Base-by-base conservation (phyloP, 108 stramenopile genomes). In the Cyclotella cryptica region DNA sequence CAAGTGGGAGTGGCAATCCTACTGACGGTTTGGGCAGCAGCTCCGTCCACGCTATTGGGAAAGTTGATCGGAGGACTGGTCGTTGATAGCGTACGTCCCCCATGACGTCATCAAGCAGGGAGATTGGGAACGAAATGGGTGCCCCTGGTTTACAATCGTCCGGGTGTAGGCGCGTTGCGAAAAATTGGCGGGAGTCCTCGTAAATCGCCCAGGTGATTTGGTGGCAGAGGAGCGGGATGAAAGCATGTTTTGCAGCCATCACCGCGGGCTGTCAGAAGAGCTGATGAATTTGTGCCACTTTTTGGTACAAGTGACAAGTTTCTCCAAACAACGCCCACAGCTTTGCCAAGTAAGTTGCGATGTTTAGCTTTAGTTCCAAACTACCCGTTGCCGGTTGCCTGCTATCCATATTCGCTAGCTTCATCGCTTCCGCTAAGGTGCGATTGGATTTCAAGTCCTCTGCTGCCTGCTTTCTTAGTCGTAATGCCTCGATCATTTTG, bases 371-470 rank as follows among this genome's bases (percentile, higher is more conserved):
- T n/a, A n/a, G 3, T 19, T 3, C 19, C 42, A 5, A 3, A 7
- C 5, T 43, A n/a, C n/a, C 41, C 19, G 43, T 27, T 18, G 72
- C 39, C 14, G 72, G 72, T 14, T 61, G 18, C 28, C 72, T n/a
- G 14, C 13, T 19, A 10, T 61, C 44, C 1, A 21, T 2, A 11
- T 21, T 46, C 10, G 60, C 26, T 1, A 26, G 17, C 42, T 24
- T 73, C 22, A 35, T 30, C n/a, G 72, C 72, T 19, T 73, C 72
- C 60, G 21, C 19, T 4, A 73, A 47, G 22, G 72, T 73, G 14
- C 72, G 15, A 18, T 18, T 73, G 42, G 21, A 12, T 15, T 41
- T 18, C 13, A 60, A 28, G 24, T 35, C 60, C 2, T 62, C 29
- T 10, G 28, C 10, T 12, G 72, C 72, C 10, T 73, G 22, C 27